These are phyloP conservation scores for Chenopodium suecicum DNA, from an alignment of 148 eudicot genomes.

Conservation along the genomic window DNA sequence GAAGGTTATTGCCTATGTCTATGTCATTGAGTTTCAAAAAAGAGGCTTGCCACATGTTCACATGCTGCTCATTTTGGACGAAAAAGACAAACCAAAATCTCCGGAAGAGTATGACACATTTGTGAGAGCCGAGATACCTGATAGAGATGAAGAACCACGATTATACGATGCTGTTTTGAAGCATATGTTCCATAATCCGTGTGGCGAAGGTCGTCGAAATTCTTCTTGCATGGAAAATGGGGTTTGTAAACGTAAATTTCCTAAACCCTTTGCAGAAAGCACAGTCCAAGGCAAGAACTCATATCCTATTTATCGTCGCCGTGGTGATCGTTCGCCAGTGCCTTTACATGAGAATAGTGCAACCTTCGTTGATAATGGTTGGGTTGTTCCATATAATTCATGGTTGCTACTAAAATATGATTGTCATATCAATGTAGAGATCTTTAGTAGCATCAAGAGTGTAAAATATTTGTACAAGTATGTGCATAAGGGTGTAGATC, in stretches of 20 bases:
- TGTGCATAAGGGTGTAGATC: conserved; percentile 2
- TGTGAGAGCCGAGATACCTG: conserved; percentile 6
- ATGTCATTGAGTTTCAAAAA: neutral
- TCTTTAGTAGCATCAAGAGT: neutral
- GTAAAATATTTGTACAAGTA: conserved; percentile 9
- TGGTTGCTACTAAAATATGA: neutral
- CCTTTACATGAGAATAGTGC: neutral
- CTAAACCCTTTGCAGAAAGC: neutral
- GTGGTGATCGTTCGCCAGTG: neutral
- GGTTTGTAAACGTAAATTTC: conserved; percentile 3
- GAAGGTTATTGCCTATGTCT: neutral
- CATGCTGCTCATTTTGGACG: neutral
- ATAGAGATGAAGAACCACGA: neutral
- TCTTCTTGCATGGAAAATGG: neutral
- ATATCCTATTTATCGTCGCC: neutral
- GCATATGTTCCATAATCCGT: conserved; percentile 10
- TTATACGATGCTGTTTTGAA: neutral
- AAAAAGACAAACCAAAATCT: conserved; percentile 4
- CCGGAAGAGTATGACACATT: neutral
- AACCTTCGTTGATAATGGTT: neutral
- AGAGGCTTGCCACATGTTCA: no score
- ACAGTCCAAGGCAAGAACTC: neutral
- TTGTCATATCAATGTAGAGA: conserved; percentile 13
- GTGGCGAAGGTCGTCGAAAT: neutral
- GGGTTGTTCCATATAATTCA: neutral